Percentiles rank a stretch among this genome's conserved stretches.
These are phyloP conservation scores for Trichodelitschia bisporula DNA, from an alignment of 495 filamentous ascomycete species.

Conservation along the genomic window DNA sequence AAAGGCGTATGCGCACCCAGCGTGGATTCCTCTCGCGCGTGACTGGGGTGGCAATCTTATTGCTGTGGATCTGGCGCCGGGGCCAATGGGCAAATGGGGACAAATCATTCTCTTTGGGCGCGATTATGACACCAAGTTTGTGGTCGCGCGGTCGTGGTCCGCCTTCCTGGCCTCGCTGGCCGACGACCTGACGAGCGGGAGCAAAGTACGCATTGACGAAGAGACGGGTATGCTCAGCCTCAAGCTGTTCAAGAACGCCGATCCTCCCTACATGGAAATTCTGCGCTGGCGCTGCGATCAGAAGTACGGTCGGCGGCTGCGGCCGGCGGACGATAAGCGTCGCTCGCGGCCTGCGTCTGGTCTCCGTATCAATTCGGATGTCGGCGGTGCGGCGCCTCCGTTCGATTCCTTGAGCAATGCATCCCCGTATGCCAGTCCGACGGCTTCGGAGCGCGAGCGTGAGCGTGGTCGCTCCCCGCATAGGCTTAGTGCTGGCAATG, in stretches of 20 bases:
- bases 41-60: conserved; percentile 98
- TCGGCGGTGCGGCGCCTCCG: conserved; percentile 6
- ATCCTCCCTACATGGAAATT: conserved; percentile 88
- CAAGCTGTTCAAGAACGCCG: conserved; percentile 66
- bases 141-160: conserved; percentile 81
- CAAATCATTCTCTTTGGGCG: conserved; percentile 92
- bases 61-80: conserved; percentile 81
- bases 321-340: conserved; percentile 2
- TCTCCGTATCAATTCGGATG: conserved; percentile 14
- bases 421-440: conserved; percentile 15
- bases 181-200: conserved; percentile 52
- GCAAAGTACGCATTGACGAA: conserved; percentile 69
- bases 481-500: conserved; percentile 9
- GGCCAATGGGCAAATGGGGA: conserved; percentile 76
- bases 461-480: conserved; percentile 17
- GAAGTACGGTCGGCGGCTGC: conserved; percentile 47
- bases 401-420: conserved; percentile 5
- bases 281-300: conserved; percentile 85
- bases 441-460: conserved; percentile 4
- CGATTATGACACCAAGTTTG: conserved; percentile 96
- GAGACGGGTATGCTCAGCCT: conserved; percentile 79
- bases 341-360: not conserved
- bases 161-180: conserved; percentile 67
- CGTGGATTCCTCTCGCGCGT: conserved; percentile 86
- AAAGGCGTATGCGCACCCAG: conserved; percentile 80